Base-by-base conservation (phyloP, 2,329 filamentous ascomycete species). In the Aspergillus eucalypticola region DNA sequence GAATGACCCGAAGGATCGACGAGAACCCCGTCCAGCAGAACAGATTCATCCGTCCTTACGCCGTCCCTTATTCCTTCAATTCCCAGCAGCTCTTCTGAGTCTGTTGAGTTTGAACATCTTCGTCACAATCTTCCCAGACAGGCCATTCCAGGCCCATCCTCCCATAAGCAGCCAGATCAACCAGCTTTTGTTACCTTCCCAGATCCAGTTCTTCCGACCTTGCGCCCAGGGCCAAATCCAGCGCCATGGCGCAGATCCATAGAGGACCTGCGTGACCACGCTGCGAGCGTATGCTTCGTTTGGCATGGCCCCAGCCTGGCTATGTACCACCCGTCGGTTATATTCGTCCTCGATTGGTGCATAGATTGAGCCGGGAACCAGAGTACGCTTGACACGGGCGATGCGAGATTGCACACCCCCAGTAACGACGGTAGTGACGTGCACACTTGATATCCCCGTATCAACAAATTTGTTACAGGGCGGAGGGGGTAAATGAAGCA, bases 401-500 rank as follows among this genome's bases (percentile, higher is more conserved):
- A 88, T 86, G 32, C 83, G 83, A 44, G 80, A 83, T 68, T 83
- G 81, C 32, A 88, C 85, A 8, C 86, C 85, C 8, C 86, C 86
- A 1, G 86, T 88, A 6, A 88, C 77, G 29, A 84, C 75, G 2
- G 83, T 81, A 58, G 80, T 81, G 38, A 86, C 81, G 41, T 79
- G 76, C 61, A 84, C 80, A 11, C 79, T 81, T 48, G 41, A 21
- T 19, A 56, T n/a, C 5, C 56, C 51, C 38, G 23, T 23, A 27
- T 61, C 49, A 65, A 35, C 29, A 21, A 39, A 11, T 7, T 7
- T 6, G 8, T 2, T 15, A 7, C 19, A 25, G 19, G 19, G 25
- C 13, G n/a, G 42, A 7, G 11, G 7, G 17, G 29, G 32, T 2
- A 15, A 35, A 15, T 23, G 27, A 15, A 23, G 21, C 46, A 41